These are phyloP conservation scores for Nicotiana rustica DNA, from an alignment of 305 asterid genomes.

Conservation along the genomic window DNA sequence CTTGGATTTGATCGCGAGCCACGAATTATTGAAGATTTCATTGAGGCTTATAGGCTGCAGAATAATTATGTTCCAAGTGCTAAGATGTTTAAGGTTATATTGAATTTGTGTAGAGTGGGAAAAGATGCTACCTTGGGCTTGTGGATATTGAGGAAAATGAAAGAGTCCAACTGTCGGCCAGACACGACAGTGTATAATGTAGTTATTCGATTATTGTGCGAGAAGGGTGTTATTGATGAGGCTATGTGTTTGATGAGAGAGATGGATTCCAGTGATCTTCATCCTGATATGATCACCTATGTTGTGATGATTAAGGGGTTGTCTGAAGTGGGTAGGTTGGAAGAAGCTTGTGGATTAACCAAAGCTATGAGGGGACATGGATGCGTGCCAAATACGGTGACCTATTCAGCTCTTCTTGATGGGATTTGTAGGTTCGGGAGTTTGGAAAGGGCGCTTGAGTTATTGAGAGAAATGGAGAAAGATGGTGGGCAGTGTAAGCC, in stretches of 20 bases:
- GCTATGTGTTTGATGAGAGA: constrained; percentile 71
- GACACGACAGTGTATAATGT: constrained; percentile 75
- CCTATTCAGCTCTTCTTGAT: constrained; percentile 70
- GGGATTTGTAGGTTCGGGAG: constrained; percentile 70
- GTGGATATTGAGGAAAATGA: constrained; percentile 78
- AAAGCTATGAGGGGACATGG: constrained; percentile 69
- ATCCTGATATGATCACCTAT: constrained; percentile 75
- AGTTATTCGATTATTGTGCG: constrained; percentile 70
- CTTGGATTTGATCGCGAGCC: constrained; percentile 62
- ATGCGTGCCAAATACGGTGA: constrained; percentile 66
- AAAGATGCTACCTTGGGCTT: constrained; percentile 71
- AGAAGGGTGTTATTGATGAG: constrained; percentile 62
- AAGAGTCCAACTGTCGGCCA: constrained; percentile 70
- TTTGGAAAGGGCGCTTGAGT: constrained; percentile 65
- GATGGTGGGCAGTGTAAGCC: constrained; percentile 58
- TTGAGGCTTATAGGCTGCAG: constrained; percentile 61
- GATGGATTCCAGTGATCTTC: constrained; percentile 72
- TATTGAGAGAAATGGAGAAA: constrained; percentile 71
- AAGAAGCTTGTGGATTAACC: constrained; percentile 62
- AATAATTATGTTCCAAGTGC: constrained; percentile 50
- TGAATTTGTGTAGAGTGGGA: constrained; percentile 79
- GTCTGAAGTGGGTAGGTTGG: constrained; percentile 73
- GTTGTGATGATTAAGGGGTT: constrained; percentile 64
- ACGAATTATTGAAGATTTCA: constrained; percentile 49
- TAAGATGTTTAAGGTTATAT: constrained; percentile 74